Evolutionary conservation across 176 grass and related monocot genomes (phyloP).

Genomic region (Eragrostis curvula): DNA sequence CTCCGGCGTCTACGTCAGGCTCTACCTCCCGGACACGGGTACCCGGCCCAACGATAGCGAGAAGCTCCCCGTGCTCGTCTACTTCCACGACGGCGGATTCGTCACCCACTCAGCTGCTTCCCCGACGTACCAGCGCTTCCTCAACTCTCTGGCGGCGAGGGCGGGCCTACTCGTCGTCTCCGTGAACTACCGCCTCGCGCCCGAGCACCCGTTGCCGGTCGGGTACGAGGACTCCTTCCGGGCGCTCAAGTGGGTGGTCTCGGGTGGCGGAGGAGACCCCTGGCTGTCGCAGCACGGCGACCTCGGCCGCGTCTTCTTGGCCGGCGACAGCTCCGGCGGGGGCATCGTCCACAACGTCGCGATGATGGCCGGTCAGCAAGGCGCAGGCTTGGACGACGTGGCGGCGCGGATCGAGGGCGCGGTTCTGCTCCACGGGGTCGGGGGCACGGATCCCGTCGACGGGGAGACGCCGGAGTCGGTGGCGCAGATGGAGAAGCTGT

Average conservation of each 20-base stretch:
- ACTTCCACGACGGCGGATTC: constrained; percentile 60
- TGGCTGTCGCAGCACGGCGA: constrained; percentile 28
- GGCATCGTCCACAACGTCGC: constrained; percentile 52
- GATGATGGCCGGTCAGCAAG: not conserved
- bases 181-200: constrained; percentile 80
- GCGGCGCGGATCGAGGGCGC: not conserved
- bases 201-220: constrained; percentile 63
- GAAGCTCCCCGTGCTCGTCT: constrained; percentile 43
- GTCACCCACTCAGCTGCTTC: constrained; percentile 36
- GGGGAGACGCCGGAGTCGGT: not conserved
- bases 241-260: constrained; percentile 46
- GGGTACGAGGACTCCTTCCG: constrained; percentile 52
- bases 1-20: not conserved
- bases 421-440: constrained; percentile 18
- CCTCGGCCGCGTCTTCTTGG: constrained; percentile 21
- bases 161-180: constrained; percentile 47
- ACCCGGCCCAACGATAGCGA: not conserved
- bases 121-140: constrained; percentile 31
- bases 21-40: constrained; percentile 1
- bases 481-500: not conserved
- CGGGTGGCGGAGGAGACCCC: not conserved
- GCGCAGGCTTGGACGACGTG: not conserved
- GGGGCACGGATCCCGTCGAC: constrained; percentile 6
- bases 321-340: constrained; percentile 32
- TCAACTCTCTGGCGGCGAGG: constrained; percentile 42